Base-by-base conservation (phyloP, 805 yeast genomes). In the Ogataea pini region DNA sequence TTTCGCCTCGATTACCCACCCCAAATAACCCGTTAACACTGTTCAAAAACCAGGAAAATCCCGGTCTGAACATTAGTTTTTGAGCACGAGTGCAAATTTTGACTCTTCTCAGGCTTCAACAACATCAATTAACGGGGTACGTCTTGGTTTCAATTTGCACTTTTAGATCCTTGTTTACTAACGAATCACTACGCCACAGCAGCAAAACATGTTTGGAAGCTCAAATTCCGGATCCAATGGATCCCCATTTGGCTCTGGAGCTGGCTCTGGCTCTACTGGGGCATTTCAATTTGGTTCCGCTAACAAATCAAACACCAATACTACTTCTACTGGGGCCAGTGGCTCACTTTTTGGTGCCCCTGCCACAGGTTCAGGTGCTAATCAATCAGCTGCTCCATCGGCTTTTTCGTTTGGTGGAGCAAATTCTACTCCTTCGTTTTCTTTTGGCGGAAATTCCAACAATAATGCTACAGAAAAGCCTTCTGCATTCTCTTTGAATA, bases 401-500 rank as follows among this genome's bases (percentile, higher is more conserved):
- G 29, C 50, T n/a, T 49, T 46, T 41, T 41, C 43, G 16, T 50
- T 50, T 40, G 56, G 56, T 6, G 45, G 28, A 22, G 16, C 44
- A n/a, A 45, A 33, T 7, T 13, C 33, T 2, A 27, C 33, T 4
- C 14, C 33, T 13, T 7, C 42, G 16, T 39, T 39, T 17, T 27
- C 33, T n/a, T 37, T 37, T 14, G 41, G 41, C 29, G 31, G 40
- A 4, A 41, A 29, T 33, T 41, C 10, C 49, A 42, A 12, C 46
- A 24, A 16, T 22, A 13, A 49, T 6, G 37, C 42, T n/a, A 12
- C 41, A n/a, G 33, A 49, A 9, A 48, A 50, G 19, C 50, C 41
- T 12, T 37, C 59, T 31, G 51, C 57, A 6, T 46, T 55, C 38
- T 49, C 60, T 7, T 52, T 53, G 25, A 40, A 51, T 28, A 37